Evolutionary conservation across 2,329 filamentous ascomycete genomes (phyloP).

Genomic region (Arthrobotrys entomopaga): DNA sequence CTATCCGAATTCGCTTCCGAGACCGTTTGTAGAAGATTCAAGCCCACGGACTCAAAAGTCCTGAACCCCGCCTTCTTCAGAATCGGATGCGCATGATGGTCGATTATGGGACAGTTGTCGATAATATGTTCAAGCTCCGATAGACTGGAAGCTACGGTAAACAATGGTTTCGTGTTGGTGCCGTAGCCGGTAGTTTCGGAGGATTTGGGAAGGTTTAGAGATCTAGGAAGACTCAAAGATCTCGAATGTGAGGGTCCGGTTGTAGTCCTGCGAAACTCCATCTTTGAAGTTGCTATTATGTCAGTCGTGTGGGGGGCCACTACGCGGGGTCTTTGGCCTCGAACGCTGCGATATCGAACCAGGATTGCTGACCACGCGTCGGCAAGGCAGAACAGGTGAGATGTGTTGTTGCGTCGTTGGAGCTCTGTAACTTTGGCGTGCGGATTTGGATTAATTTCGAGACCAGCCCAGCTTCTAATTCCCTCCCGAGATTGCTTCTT

Average conservation of each 20-base stretch:
- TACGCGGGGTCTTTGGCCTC: neutral
- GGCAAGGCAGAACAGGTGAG: neutral
- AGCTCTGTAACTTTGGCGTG: too few relatives aligned
- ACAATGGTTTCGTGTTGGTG: constrained; percentile 2
- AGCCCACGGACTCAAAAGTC: constrained; percentile 16
- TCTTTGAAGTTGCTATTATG: neutral
- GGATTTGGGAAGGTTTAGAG: constrained; percentile 1
- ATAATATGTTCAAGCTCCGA: constrained; percentile 61
- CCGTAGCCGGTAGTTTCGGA: constrained; percentile 1
- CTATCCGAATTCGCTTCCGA: constrained; percentile 78
- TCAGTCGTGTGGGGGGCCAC: neutral
- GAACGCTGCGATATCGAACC: too few relatives aligned
- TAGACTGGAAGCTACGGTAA: constrained; percentile 31
- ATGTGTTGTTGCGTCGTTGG: neutral
- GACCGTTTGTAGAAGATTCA: constrained; percentile 70
- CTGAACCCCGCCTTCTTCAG: constrained; percentile 66
- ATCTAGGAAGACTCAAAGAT: constrained; percentile 1
- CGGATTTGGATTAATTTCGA: too few relatives aligned
- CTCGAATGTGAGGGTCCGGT: neutral
- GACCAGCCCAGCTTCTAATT: neutral
- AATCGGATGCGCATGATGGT: constrained; percentile 78
- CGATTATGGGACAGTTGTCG: constrained; percentile 72
- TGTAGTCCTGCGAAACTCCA: neutral
- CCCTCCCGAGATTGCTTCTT: neutral
- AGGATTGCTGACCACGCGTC: too few relatives aligned